Evolutionary conservation across 768 basidiomycete genomes (phyloP).

Genomic region (Collybiopsis luxurians): DNA sequence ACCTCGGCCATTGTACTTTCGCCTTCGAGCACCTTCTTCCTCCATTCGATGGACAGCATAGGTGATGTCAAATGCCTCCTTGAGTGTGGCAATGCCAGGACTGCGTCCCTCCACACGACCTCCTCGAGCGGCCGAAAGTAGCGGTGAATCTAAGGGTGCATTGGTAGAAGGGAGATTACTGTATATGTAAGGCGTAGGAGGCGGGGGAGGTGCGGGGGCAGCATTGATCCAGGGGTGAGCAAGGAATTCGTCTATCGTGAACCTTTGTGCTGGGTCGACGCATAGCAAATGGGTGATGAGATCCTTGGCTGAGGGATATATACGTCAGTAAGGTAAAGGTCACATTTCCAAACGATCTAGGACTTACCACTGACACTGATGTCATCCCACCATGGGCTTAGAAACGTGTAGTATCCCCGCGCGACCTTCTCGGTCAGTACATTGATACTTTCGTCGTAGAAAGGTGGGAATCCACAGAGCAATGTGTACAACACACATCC

Average conservation of each 20-base stretch:
- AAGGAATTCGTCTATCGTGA: conserved; percentile 97
- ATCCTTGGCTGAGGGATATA: conserved; percentile 73
- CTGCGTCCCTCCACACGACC: conserved; percentile 79
- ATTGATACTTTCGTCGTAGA: conserved; percentile 98
- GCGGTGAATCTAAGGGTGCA: conserved; percentile 80
- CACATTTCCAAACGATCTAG: background rate
- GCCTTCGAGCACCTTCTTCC: conserved; percentile 89
- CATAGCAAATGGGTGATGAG: conserved; percentile 93
- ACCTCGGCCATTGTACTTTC: conserved; percentile 76
- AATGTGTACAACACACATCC: conserved; percentile 99
- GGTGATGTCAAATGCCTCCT: conserved; percentile 98
- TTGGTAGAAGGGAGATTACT: conserved; percentile 27
- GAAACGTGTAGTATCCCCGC: conserved; percentile 94
- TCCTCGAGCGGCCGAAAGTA: conserved; percentile 77
- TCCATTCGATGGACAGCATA: conserved; percentile 99
- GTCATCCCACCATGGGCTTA: conserved; percentile 99
- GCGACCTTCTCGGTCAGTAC: conserved; percentile 99
- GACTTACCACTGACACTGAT: conserved; percentile 73
- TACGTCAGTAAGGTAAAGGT: too few relatives aligned
- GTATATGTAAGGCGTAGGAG: conserved; percentile 60
- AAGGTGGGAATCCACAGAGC: conserved; percentile 95
- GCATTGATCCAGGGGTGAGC: conserved; percentile 94
- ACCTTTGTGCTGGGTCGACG: conserved; percentile 92
- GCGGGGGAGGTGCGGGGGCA: conserved; percentile 56
- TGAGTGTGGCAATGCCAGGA: conserved; percentile 89